phyloP scores from a whole-genome alignment of 2,329 filamentous ascomycete genomes.

The Fusarium liriodendri region DNA sequence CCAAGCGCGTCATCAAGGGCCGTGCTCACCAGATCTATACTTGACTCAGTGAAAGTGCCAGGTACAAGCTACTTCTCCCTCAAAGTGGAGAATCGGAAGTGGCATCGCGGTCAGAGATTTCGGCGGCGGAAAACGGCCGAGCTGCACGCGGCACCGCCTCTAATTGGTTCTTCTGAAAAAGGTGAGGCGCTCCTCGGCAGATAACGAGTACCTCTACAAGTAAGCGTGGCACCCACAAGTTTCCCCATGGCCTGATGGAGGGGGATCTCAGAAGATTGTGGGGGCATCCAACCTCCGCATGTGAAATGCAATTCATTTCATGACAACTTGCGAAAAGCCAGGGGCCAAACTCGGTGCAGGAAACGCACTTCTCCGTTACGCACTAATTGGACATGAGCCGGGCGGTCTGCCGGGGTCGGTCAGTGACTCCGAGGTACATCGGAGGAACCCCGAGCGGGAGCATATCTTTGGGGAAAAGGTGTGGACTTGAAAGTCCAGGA shows the following conservation, averaged over 20 bases:
- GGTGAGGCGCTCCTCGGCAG: slow-evolving; percentile 8
- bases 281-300: neutral
- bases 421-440: slow-evolving; percentile 39
- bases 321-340: neutral
- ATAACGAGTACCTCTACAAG: slow-evolving; percentile 24
- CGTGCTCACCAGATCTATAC: slow-evolving; percentile 5
- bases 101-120: slow-evolving; percentile 8
- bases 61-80: slow-evolving; percentile 1
- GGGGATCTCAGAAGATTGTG: neutral
- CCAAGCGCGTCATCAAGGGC: slow-evolving; percentile 1
- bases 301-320: neutral
- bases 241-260: slow-evolving; percentile 20
- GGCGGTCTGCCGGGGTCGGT: slow-evolving; percentile 3
- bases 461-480: neutral
- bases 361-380: slow-evolving; percentile 11
- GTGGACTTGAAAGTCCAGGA: neutral
- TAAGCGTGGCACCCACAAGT: neutral
- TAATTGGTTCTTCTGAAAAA: neutral
- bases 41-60: slow-evolving; percentile 33
- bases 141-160: neutral
- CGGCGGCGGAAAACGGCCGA: neutral
- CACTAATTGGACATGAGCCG: neutral
- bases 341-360: neutral
- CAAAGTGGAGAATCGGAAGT: neutral
- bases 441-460: slow-evolving; percentile 29